Percentiles rank a stretch among this genome's conserved stretches.
Evolutionary conservation across 2,329 filamentous ascomycete genomes (phyloP).

Genomic region (Aspergillus flavus): DNA sequence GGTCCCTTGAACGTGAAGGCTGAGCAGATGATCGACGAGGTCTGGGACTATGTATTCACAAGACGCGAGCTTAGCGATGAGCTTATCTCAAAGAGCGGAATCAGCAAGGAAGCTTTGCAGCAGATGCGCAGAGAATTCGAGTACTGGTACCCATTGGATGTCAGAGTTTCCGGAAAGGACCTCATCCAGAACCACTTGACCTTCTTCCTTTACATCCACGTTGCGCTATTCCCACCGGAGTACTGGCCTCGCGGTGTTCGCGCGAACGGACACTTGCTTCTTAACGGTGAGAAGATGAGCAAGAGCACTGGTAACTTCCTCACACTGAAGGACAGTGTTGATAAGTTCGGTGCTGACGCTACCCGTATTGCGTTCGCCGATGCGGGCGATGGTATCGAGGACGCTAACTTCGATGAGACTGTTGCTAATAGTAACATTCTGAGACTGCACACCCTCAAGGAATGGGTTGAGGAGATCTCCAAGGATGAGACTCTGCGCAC

Average conservation of each 20-base stretch:
- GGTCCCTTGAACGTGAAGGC: constrained; percentile 71
- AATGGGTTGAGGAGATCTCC: constrained; percentile 88
- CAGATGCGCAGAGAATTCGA: constrained; percentile 88
- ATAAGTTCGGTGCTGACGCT: constrained; percentile 94
- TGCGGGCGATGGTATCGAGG: constrained; percentile 88
- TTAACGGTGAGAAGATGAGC: constrained; percentile 98
- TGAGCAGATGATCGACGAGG: constrained; percentile 90
- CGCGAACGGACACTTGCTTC: constrained; percentile 87
- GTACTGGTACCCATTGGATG: constrained; percentile 94
- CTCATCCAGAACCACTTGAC: constrained; percentile 92
- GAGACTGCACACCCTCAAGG: constrained; percentile 77
- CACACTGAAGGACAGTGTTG: constrained; percentile 79
- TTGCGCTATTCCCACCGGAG: constrained; percentile 82
- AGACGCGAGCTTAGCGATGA: constrained; percentile 70
- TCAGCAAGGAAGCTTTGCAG: constrained; percentile 72
- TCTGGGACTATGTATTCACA: constrained; percentile 95
- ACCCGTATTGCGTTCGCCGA: constrained; percentile 89
- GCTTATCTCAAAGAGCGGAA: constrained; percentile 66
- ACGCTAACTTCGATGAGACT: constrained; percentile 96
- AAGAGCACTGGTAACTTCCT: constrained; percentile 98
- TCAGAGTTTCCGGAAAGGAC: constrained; percentile 88
- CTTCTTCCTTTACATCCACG: constrained; percentile 92
- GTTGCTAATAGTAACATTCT: constrained; percentile 92
- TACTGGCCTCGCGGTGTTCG: constrained; percentile 88
- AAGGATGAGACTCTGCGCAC: constrained; percentile 74